phyloP scores from a whole-genome alignment of 2,329 filamentous ascomycete species.

The Colletotrichum acutatum region DNA sequence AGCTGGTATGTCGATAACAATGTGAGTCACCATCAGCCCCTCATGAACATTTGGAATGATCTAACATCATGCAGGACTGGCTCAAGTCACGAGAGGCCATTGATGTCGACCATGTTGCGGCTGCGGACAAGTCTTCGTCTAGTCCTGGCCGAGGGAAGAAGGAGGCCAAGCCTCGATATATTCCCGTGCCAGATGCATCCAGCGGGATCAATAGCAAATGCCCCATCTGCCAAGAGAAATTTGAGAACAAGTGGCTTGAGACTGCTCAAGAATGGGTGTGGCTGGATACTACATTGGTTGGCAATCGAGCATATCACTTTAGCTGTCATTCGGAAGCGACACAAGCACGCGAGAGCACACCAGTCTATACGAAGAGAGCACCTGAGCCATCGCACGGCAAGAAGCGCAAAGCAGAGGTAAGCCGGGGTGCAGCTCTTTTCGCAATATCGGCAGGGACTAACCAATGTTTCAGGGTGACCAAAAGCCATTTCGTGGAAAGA shows the following conservation, averaged over 20 bases:
- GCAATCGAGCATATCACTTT: constrained; percentile 85
- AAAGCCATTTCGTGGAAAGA: constrained; percentile 42
- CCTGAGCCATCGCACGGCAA: constrained; percentile 78
- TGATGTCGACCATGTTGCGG: constrained; percentile 39
- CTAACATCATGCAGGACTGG: constrained; percentile 29
- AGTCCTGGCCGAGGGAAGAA: constrained; percentile 44
- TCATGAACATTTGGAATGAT: constrained; percentile 35
- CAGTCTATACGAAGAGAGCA: constrained; percentile 58
- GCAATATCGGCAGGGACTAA: constrained; percentile 36
- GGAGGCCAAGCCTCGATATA: constrained; percentile 70
- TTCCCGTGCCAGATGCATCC: constrained; percentile 85
- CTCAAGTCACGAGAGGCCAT: constrained; percentile 44
- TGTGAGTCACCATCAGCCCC: constrained; percentile 61
- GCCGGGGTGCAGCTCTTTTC: constrained; percentile 37
- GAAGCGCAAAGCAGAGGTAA: constrained; percentile 75
- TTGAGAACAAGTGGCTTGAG: constrained; percentile 91
- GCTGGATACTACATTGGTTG: constrained; percentile 86
- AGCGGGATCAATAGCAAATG: constrained; percentile 81
- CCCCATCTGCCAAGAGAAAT: constrained; percentile 95
- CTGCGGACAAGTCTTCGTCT: constrained; percentile 25
- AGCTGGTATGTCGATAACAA: constrained; percentile 95
- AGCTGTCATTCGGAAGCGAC: constrained; percentile 88
- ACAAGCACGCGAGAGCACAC: constrained; percentile 66
- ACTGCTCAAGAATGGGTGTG: constrained; percentile 97
- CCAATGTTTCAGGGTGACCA: constrained; percentile 45